Base-by-base conservation (phyloP, 352 stramenopile species). In the Phytophthora tubulina region DNA sequence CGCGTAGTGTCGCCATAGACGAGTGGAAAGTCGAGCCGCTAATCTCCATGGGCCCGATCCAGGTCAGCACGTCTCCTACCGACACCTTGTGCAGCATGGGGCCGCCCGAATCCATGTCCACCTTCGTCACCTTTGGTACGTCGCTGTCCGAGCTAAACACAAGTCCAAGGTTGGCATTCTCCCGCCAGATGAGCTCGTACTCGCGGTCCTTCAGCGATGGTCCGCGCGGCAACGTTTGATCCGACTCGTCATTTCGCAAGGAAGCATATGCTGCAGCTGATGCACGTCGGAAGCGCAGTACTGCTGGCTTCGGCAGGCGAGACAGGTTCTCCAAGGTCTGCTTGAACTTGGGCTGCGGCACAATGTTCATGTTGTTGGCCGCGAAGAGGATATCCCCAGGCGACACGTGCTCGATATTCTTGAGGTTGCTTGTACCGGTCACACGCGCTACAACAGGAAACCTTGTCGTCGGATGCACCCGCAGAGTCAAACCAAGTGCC, bases 141-240 rank as follows among this genome's bases (percentile, higher is more conserved):
- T 95, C 88, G 5, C 73, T 74, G 53, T 94, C 88, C 27, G 86
- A 92, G 64, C 86, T 95, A 63, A 96, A 96, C 10, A 96, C 86
- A 11, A 96, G 75, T 1, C 89, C 89, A 36, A 96, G 75, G 45
- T 94, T 95, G 46, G 85, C 83, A 69, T 89, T 94, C 48, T 96
- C 89, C 21, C 86, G 77, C 89, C 89, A 96, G 44, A 95, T 85
- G 15, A 95, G 78, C 52, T 95, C 89, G 67, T 93, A 96, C 67
- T 95, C 88, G 27, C 79, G 70, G 33, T 93, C 85, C 17, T 86
- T 88, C 39, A 94, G 63, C 4, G 72, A 27, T n/a, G 83, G 84
- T 7, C 84, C 85, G 30, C 85, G 85, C 7, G 81, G 82, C 31
- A 93, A 60, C 11, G 67, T 46, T 35, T 83, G 73, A 56, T 93